Conservation (phyloP, 208 protist species). For the Acanthamoeba rhysodes region DNA sequence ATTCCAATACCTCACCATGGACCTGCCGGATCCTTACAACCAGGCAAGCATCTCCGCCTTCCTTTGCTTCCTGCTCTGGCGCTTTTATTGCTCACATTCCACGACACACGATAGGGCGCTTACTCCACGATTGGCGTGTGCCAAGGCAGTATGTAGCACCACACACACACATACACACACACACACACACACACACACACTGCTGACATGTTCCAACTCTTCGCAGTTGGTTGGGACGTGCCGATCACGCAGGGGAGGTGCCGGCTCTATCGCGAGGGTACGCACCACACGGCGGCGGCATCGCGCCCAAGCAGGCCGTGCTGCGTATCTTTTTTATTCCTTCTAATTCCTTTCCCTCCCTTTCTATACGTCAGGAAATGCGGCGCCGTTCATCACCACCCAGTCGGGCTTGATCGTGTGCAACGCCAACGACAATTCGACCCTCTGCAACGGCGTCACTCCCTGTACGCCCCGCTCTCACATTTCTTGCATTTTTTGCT, state of each 20-base stretch:
- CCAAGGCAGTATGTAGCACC: not conserved
- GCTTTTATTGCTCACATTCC: not conserved
- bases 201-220: not conserved
- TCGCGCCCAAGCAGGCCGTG: not conserved
- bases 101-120: not conserved
- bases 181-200: too few species aligned
- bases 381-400: not conserved
- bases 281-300: not conserved
- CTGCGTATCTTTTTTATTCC: not conserved
- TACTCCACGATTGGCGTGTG: conserved; percentile 34
- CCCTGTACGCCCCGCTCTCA: not conserved
- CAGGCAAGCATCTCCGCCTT: not conserved
- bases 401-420: conserved; percentile 43
- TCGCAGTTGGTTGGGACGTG: conserved; percentile 33
- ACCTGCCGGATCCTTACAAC: conserved; percentile 22
- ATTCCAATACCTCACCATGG: conserved; percentile 61
- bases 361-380: not conserved
- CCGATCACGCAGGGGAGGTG: conserved; percentile 40
- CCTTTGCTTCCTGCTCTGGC: not conserved
- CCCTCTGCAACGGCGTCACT: not conserved
- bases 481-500: not conserved
- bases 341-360: not conserved
- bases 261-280: conserved; percentile 23
- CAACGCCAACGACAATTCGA: conserved; percentile 14
- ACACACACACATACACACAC: too few species aligned